Base-by-base conservation (phyloP, 2,329 filamentous ascomycete species). In the Exophiala phaeomuriformis region DNA sequence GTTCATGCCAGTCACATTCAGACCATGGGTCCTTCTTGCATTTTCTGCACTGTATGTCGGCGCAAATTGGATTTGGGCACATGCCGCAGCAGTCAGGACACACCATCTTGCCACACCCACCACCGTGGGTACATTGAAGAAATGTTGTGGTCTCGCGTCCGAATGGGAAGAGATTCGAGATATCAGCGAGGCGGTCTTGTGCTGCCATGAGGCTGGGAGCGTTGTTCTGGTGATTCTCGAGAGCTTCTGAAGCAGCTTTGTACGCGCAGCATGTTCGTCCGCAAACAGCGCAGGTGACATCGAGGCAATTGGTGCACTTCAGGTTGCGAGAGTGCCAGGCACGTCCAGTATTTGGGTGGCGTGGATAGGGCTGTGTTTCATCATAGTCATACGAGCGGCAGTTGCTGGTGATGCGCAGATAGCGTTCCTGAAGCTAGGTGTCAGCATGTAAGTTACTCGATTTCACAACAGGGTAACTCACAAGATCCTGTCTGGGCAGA, bases 61-160 rank as follows among this genome's bases (percentile, higher is more conserved):
- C 55, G 52, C 69, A 71, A 29, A 64, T 55, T 29, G 61, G 57
- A 31, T 62, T 60, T 3, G 67, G 66, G 53, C 69, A 72, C 10
- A 62, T 55, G 6, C 68, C 67, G 56, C 66, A 69, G 55, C 67
- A 71, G 30, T 63, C 56, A 1, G 67, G 64, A 52, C 68, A 71
- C 8, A 69, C 65, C 53, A 63, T 61, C 44, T 61, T 60, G 43
- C 62, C 67, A 56, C 65, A 69, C 7, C 62, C 65, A 28, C 52
- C 53, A 39, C 52, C 52, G 9, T 53, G 47, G 2, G 64, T 66
- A 55, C 69, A 72, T 51, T 63, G 57, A 4, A 68, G 58, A 53
- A 67, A 71, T 1, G 67, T 71, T 12, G 57, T 62, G 5, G 51
- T 47, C 41, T 69, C 67, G 39, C 57, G 61, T n/a, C 64, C 64